Conservation (phyloP, 805 yeast genomes). For the Lipomyces spencermartinsiae region DNA sequence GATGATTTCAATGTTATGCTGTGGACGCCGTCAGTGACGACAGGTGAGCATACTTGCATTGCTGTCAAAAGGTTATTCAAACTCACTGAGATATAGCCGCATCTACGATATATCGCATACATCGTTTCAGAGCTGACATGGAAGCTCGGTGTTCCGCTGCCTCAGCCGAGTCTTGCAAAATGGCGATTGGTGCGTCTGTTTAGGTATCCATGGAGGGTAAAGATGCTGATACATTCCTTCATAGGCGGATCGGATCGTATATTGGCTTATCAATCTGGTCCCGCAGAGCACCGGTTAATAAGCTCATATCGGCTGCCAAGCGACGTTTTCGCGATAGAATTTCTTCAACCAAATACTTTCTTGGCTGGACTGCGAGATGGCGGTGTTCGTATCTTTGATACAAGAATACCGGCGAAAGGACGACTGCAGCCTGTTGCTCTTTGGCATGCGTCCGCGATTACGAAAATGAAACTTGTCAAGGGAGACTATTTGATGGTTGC, state of each 20-base stretch:
- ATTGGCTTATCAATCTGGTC: slow-evolving; percentile 15
- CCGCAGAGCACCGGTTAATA: slow-evolving; percentile 1
- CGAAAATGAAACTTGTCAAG: slow-evolving; percentile 35
- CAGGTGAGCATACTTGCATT: slow-evolving; percentile 6
- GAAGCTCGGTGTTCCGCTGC: slow-evolving; percentile 33
- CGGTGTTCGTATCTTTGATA: slow-evolving; percentile 27
- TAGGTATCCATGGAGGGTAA: neutral
- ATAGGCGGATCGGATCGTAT: slow-evolving; percentile 22
- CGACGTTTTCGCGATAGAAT: slow-evolving; percentile 31
- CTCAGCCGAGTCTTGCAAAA: slow-evolving; percentile 15
- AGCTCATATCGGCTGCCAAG: slow-evolving; percentile 23
- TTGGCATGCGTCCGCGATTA: slow-evolving; percentile 38
- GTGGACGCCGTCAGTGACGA: slow-evolving; percentile 25
- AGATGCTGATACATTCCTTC: too few relatives aligned
- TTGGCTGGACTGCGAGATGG: slow-evolving; percentile 38
- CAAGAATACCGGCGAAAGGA: slow-evolving; percentile 20
- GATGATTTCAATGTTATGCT: slow-evolving; percentile 32
- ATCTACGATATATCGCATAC: slow-evolving; percentile 28
- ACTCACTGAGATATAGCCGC: neutral
- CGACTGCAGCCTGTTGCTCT: slow-evolving; percentile 19
- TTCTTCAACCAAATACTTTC: slow-evolving; percentile 21
- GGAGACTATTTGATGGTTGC: slow-evolving; percentile 34
- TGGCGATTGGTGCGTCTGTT: slow-evolving; percentile 23
- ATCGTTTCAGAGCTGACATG: slow-evolving; percentile 27
- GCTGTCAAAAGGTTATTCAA: slow-evolving; percentile 8